Percentiles rank a stretch among this genome's conserved stretches.
Conservation (phyloP, 2,329 filamentous ascomycete genomes). For the Colletotrichum sp. region DNA sequence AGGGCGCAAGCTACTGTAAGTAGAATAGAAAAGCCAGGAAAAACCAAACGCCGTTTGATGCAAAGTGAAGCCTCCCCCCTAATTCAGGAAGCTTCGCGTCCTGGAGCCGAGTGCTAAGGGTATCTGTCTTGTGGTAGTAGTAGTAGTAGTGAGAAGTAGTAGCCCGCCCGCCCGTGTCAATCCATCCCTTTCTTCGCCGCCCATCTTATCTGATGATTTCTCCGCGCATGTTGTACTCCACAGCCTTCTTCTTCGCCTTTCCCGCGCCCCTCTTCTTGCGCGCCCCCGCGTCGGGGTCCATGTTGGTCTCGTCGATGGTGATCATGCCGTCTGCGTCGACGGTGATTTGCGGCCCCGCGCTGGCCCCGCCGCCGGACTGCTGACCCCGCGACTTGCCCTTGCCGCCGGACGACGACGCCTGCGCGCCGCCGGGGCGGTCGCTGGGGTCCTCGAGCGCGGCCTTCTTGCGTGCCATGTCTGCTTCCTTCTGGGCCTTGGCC, state of each 20-base stretch:
- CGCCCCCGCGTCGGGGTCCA: conserved; percentile 3
- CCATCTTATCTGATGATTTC: conserved; percentile 18
- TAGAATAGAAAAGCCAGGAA: background rate
- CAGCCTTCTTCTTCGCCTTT: conserved; percentile 33
- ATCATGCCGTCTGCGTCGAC: conserved; percentile 22
- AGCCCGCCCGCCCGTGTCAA: background rate
- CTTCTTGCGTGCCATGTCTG: conserved; percentile 51
- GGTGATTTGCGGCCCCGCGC: conserved; percentile 9
- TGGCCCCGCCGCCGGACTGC: background rate
- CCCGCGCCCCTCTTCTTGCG: conserved; percentile 37
- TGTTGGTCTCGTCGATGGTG: conserved; percentile 22
- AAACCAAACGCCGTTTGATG: background rate
- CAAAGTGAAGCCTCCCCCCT: background rate
- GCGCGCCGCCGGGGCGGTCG: conserved; percentile 13
- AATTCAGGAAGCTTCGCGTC: background rate
- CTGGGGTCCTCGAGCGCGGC: conserved; percentile 55
- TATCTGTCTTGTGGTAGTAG: background rate
- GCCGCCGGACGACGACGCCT: background rate
- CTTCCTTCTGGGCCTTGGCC: conserved; percentile 51
- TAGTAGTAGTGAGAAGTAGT: background rate
- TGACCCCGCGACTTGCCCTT: background rate
- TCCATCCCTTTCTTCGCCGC: background rate
- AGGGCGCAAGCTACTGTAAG: background rate
- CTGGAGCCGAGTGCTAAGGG: background rate
- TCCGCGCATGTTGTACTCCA: conserved; percentile 32